Conservation (phyloP, 352 stramenopile genomes). For the Phytopythium montanum region DNA sequence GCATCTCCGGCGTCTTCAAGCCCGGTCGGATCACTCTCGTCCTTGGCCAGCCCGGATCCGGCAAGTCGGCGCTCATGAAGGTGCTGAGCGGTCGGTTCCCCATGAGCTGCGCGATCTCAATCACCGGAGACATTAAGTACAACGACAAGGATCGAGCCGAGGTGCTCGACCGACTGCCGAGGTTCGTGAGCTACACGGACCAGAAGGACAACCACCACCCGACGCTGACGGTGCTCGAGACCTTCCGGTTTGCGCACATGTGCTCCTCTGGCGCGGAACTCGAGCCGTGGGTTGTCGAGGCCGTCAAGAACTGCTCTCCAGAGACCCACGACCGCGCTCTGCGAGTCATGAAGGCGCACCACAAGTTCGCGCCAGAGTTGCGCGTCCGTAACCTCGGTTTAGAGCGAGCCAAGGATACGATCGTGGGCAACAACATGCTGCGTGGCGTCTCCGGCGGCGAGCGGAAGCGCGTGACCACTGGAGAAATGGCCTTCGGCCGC, state of each 20-base stretch:
- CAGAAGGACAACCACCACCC: conserved; percentile 87
- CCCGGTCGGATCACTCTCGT: conserved; percentile 36
- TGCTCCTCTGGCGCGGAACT: conserved; percentile 45
- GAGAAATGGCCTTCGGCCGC: conserved; percentile 81
- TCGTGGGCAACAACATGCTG: conserved; percentile 60
- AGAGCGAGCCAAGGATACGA: conserved; percentile 49
- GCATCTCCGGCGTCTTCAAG: conserved; percentile 31
- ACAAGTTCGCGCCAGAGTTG: conserved; percentile 33
- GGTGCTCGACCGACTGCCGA: conserved; percentile 23
- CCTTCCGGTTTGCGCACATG: conserved; percentile 90
- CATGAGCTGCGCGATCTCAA: conserved; percentile 31
- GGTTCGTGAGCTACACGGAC: conserved; percentile 39
- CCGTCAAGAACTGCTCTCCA: conserved; percentile 30
- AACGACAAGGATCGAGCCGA: conserved; percentile 25
- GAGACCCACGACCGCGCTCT: conserved; percentile 31
- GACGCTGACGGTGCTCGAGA: conserved; percentile 90
- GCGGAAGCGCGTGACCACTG: conserved; percentile 89
- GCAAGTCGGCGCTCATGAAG: conserved; percentile 43
- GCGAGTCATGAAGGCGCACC: conserved; percentile 27
- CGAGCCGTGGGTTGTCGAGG: conserved; percentile 33
- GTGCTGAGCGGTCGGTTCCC: conserved; percentile 40
- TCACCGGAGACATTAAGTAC: conserved; percentile 41
- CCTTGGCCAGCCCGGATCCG: conserved; percentile 31
- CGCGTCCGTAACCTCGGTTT: conserved; percentile 38
- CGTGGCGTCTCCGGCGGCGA: conserved; percentile 83